phyloP scores from a whole-genome alignment of 2,329 filamentous ascomycete genomes.

The Colletotrichum sojae region DNA sequence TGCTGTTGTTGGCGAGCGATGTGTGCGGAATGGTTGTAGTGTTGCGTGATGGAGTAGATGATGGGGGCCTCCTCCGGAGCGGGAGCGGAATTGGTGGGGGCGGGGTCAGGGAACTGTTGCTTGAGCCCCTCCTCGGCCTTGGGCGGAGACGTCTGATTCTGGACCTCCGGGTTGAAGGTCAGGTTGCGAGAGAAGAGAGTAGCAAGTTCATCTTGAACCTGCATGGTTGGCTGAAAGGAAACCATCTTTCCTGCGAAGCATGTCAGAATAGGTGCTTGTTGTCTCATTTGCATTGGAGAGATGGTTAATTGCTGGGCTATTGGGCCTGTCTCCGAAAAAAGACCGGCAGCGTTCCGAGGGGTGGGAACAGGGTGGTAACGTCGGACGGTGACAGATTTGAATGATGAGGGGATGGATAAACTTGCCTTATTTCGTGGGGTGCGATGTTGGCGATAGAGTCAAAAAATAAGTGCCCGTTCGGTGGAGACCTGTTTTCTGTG shows the following conservation, averaged over 20 bases:
- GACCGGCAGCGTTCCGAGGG: slow-evolving; percentile 30
- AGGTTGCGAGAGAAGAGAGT: slow-evolving; percentile 84
- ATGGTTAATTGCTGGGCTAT: too few relatives aligned
- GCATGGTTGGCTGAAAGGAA: slow-evolving; percentile 62
- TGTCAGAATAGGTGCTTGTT: slow-evolving; percentile 21
- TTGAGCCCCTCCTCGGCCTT: slow-evolving; percentile 51
- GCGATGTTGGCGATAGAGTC: background rate
- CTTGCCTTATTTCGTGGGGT: slow-evolving; percentile 7
- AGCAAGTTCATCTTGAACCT: slow-evolving; percentile 86
- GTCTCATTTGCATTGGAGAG: too few relatives aligned
- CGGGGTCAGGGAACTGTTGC: slow-evolving; percentile 43
- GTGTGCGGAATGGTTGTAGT: slow-evolving; percentile 88
- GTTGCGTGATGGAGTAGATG: slow-evolving; percentile 82
- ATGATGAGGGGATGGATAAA: background rate
- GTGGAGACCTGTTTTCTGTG: slow-evolving; percentile 26
- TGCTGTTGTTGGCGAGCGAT: slow-evolving; percentile 59
- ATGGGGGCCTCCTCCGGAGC: slow-evolving; percentile 61
- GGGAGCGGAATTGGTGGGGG: slow-evolving; percentile 47
- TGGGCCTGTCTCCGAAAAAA: slow-evolving; percentile 29
- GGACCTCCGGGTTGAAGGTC: slow-evolving; percentile 68
- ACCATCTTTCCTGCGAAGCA: slow-evolving; percentile 51
- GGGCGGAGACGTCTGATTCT: slow-evolving; percentile 46
- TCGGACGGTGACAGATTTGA: background rate
- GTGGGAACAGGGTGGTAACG: background rate
- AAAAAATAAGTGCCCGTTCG: slow-evolving; percentile 12